Conservation (phyloP, 2,329 filamentous ascomycete species). For the Biscogniauxia mediterranea region DNA sequence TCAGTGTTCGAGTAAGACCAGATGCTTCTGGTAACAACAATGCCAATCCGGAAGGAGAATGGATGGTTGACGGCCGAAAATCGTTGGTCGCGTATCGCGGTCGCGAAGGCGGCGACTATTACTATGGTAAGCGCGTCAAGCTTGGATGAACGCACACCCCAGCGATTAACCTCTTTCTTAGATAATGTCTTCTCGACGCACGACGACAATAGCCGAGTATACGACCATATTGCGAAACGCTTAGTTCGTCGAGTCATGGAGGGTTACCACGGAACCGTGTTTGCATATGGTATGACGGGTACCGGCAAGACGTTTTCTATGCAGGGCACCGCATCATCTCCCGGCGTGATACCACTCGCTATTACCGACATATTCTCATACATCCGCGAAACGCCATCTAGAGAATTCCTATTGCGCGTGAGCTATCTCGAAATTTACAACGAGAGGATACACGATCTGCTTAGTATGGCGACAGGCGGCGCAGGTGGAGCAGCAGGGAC, state of each 20-base stretch:
- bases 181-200: conserved; percentile 96
- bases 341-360: conserved; percentile 92
- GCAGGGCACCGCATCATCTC: conserved; percentile 94
- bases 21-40: conserved; percentile 66
- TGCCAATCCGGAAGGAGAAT: conserved; percentile 70
- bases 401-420: conserved; percentile 91
- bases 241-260: conserved; percentile 97
- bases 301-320: conserved; percentile 99
- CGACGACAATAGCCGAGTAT: conserved; percentile 92
- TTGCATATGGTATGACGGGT: conserved; percentile 98
- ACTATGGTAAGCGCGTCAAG: conserved; percentile 66
- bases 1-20: conserved; percentile 90
- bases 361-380: conserved; percentile 99
- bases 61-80: conserved; percentile 84
- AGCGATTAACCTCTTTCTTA: conserved; percentile 35
- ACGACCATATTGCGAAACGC: conserved; percentile 90
- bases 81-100: conserved; percentile 81
- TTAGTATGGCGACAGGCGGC: conserved; percentile 68
- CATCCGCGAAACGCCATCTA: conserved; percentile 91
- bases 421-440: conserved; percentile 99
- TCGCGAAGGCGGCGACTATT: conserved; percentile 88
- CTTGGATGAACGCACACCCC: conserved; percentile 8
- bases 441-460: conserved; percentile 90
- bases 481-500: conserved; percentile 52
- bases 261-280: conserved; percentile 96